phyloP scores from a whole-genome alignment of 805 yeast species.

The Nakazawaea sp. region DNA sequence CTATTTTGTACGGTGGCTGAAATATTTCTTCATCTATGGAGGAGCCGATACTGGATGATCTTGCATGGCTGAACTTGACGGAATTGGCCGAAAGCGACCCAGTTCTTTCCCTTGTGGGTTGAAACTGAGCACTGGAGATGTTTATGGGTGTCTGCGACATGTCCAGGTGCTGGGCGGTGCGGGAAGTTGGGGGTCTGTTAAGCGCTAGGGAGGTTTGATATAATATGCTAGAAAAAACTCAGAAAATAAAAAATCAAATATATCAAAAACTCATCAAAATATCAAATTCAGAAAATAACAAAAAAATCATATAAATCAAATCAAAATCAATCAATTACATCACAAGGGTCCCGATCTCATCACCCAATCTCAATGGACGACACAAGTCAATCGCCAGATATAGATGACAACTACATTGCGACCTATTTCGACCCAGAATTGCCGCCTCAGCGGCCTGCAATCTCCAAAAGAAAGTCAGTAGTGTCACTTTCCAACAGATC shows the following conservation, averaged over 20 bases:
- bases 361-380: too few relatives aligned
- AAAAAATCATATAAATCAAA: too few relatives aligned
- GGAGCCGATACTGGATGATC: conserved; percentile 10
- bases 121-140: conserved; percentile 1
- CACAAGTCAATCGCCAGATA: neutral
- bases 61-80: conserved; percentile 11
- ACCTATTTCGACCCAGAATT: neutral
- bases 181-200: neutral
- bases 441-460: neutral
- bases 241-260: too few relatives aligned
- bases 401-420: conserved; percentile 5
- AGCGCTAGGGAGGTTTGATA: neutral
- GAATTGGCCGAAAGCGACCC: conserved; percentile 10
- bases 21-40: conserved; percentile 7
- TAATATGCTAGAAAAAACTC: too few relatives aligned
- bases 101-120: neutral
- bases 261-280: too few relatives aligned
- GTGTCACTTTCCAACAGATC: conserved; percentile 5
- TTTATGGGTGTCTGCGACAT: conserved; percentile 6
- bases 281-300: too few relatives aligned
- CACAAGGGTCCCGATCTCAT: too few relatives aligned
- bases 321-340: too few relatives aligned
- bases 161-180: too few relatives aligned
- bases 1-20: conserved; percentile 1
- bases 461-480: conserved; percentile 4